Percentiles rank a stretch among this genome's conserved stretches.
Evolutionary conservation across 768 basidiomycete genomes (phyloP).

Genomic region (Xanthoconium stramineum): DNA sequence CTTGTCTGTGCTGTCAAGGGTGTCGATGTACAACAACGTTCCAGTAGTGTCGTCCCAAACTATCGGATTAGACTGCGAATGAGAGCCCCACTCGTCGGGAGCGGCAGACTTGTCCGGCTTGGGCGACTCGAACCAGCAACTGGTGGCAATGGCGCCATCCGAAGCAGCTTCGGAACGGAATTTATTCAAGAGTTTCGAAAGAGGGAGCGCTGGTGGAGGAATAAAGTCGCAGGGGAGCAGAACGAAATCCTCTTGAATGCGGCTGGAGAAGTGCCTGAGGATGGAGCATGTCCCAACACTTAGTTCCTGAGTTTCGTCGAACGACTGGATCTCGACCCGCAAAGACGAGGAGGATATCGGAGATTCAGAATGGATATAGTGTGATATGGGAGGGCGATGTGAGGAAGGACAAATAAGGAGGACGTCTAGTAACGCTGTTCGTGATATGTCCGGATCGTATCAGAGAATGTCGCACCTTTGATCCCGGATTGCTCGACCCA

Average conservation of each 20-base stretch:
- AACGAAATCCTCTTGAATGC: conserved; percentile 83
- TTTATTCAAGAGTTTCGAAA: conserved; percentile 71
- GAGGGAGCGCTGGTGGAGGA: conserved; percentile 68
- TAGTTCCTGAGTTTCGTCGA: conserved; percentile 67
- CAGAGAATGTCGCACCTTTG: conserved; percentile 48
- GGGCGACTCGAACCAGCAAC: conserved; percentile 59
- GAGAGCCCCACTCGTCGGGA: conserved; percentile 66
- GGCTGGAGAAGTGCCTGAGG: conserved; percentile 69
- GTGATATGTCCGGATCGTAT: conserved; percentile 6
- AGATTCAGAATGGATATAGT: conserved; percentile 79
- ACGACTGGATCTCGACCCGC: conserved; percentile 74
- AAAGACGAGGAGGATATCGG: conserved; percentile 60
- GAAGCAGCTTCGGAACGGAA: conserved; percentile 72
- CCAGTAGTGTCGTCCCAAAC: conserved; percentile 65
- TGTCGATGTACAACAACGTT: conserved; percentile 72
- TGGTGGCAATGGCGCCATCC: conserved; percentile 60
- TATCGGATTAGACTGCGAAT: conserved; percentile 47
- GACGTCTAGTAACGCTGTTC: conserved; percentile 54
- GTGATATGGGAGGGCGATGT: conserved; percentile 73
- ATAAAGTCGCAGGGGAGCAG: conserved; percentile 90
- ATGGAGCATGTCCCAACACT: conserved; percentile 71
- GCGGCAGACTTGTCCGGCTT: conserved; percentile 51
- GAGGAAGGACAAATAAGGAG: conserved; percentile 79
- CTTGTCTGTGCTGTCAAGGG: conserved; percentile 61
- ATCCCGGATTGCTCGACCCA: conserved; percentile 91